These are phyloP conservation scores for Magnusiomyces suaveolens DNA, from an alignment of 1,139 yeast species.

Conservation along the genomic window DNA sequence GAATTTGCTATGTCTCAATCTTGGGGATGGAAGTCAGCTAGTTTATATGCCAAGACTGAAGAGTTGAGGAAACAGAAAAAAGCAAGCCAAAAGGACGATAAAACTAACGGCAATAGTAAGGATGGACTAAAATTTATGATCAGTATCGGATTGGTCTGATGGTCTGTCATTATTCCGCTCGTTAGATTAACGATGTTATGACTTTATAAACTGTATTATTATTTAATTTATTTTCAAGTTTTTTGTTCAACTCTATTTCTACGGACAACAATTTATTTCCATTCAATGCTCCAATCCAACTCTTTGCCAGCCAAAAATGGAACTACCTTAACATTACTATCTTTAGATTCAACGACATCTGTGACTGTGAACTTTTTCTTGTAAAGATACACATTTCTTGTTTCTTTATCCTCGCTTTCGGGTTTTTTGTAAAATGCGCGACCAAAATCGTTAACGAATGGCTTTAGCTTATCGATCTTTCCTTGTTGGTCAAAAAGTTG, in stretches of 20 bases:
- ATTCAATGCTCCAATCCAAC: conserved; percentile 65
- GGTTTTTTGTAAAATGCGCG: conserved; percentile 49
- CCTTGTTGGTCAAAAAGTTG: conserved; percentile 65
- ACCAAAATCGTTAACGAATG: conserved; percentile 72
- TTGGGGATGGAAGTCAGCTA: conserved; percentile 48
- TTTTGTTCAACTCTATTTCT: not conserved
- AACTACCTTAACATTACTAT: conserved; percentile 43
- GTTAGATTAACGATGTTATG: too few relatives aligned
- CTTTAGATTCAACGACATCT: conserved; percentile 40
- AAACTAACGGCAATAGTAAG: conserved; percentile 26
- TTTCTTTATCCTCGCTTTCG: conserved; percentile 27
- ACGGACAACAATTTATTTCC: conserved; percentile 34
- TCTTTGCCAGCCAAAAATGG: conserved; percentile 86
- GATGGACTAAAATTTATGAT: conserved; percentile 41
- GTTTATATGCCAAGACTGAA: conserved; percentile 40
- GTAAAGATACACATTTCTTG: conserved; percentile 29
- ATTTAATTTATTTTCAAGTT: not conserved
- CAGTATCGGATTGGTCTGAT: conserved; percentile 37
- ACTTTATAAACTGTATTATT: not conserved
- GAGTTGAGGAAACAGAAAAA: conserved; percentile 19
- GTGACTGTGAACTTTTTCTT: conserved; percentile 47
- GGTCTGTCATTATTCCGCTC: too few relatives aligned
- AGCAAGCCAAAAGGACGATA: not conserved
- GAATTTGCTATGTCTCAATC: conserved; percentile 43
- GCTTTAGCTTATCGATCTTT: conserved; percentile 54